These are phyloP conservation scores for Orychophragmus violaceus DNA, from an alignment of 345 rosid species.

Conservation along the genomic window DNA sequence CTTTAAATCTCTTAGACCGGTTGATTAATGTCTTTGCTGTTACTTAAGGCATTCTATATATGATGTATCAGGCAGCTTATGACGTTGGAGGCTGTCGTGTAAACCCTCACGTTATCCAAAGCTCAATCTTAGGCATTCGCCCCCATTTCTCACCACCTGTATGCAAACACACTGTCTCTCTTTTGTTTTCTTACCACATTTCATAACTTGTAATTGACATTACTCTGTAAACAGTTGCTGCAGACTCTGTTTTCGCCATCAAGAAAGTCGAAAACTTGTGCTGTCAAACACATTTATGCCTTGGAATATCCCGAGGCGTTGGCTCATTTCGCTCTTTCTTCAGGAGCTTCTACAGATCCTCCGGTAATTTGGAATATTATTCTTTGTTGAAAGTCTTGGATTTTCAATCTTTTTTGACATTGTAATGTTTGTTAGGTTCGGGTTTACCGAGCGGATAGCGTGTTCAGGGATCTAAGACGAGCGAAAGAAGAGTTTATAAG, in stretches of 20 bases:
- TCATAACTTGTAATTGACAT: not conserved
- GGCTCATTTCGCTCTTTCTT: conserved; percentile 78
- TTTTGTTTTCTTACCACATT: not conserved
- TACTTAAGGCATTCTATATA: not conserved
- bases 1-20: not conserved
- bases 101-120: conserved; percentile 57
- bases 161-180: conserved; percentile 4
- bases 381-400: not conserved
- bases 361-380: conserved; percentile 30
- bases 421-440: conserved; percentile 46
- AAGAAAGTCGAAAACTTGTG: conserved; percentile 49
- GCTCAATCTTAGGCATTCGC: conserved; percentile 60
- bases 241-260: conserved; percentile 69
- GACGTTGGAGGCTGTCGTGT: conserved; percentile 68
- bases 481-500: conserved; percentile 61
- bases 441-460: conserved; percentile 47
- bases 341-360: conserved; percentile 70
- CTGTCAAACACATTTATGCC: conserved; percentile 51
- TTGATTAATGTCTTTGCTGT: not conserved
- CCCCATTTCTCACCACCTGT: conserved; percentile 62
- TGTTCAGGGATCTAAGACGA: conserved; percentile 51
- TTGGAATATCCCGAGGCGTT: conserved; percentile 76
- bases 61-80: conserved; percentile 63
- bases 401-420: not conserved
- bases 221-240: conserved; percentile 55